Conservation (phyloP, 2,329 filamentous ascomycete genomes). For the Xylaria sp. region DNA sequence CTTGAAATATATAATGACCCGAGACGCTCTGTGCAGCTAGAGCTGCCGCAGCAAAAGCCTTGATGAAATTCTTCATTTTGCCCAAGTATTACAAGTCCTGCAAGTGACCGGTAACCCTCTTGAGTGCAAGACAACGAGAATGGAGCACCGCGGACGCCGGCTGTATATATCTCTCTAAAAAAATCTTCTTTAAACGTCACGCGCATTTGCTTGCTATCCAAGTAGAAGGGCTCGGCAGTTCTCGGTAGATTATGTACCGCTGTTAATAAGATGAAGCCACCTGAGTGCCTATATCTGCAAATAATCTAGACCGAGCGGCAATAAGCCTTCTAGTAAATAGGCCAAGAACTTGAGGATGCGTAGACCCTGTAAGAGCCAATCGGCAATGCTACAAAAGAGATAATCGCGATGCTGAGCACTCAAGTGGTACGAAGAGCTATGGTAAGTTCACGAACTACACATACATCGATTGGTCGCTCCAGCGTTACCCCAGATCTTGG, state of each 20-base stretch:
- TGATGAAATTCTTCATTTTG: slow-evolving; percentile 50
- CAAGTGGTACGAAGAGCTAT: not conserved
- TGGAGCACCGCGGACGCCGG: slow-evolving; percentile 3
- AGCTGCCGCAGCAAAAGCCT: slow-evolving; percentile 46
- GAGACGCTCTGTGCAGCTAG: slow-evolving; percentile 51
- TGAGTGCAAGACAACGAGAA: slow-evolving; percentile 1
- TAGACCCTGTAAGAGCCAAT: slow-evolving; percentile 8
- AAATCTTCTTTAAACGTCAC: slow-evolving; percentile 1
- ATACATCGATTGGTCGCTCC: slow-evolving; percentile 14
- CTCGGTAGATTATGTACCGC: slow-evolving; percentile 30
- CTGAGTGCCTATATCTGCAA: slow-evolving; percentile 13
- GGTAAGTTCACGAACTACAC: not conserved
- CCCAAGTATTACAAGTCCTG: not conserved
- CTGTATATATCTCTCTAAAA: slow-evolving; percentile 24
- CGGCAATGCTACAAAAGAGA: slow-evolving; percentile 20
- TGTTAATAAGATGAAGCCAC: slow-evolving; percentile 14
- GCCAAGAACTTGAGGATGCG: slow-evolving; percentile 16
- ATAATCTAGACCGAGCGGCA: slow-evolving; percentile 12
- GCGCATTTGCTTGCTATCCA: not conserved
- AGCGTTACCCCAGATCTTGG: slow-evolving; percentile 14
- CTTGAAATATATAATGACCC: slow-evolving; percentile 57
- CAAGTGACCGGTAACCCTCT: not conserved
- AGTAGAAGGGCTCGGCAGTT: slow-evolving; percentile 10
- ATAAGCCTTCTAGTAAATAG: not conserved
- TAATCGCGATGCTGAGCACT: slow-evolving; percentile 11